Evolutionary conservation across 768 basidiomycete species (phyloP), one percentile per base, ranked within the genome.

Genomic region (Nidularia pulvinata): DNA sequence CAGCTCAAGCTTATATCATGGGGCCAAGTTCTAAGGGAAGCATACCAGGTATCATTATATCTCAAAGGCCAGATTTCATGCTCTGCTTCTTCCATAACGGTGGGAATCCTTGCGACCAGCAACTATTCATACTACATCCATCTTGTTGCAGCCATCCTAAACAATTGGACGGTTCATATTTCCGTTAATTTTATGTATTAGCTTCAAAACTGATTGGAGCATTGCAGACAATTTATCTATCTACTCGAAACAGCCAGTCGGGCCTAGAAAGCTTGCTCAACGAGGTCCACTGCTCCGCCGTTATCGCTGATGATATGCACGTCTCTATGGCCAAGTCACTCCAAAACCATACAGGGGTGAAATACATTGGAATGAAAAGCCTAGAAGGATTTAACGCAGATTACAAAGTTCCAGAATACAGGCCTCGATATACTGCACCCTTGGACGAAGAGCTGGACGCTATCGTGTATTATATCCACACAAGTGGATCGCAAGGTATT

Each of bases 401-500:
- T 4, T 14, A 43, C 14, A 33, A 53, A n/a, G 46, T 52, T 16
- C 55, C 55, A 14, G 5, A 14, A 13, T 51, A 51, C 14, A 45
- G 44, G 3, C 39, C 51, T 11, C 39, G 50, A 49, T 45, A 43
- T 22, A 37, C 9, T 32, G 2, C 54, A n/a, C 49, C 46, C 4
- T 42, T 50, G 16, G 19, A 33, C 7, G 49, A 55, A 37, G 50
- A 51, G 36, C 50, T 52, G 32, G 43, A 56, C 16, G 13, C 47
- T 19, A 33, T 48, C 25, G 34, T 51, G 3, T 14, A 49, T 11
- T 56, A 56, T 39, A 51, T 53, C 16, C 55, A 56, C n/a, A 56
- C 37, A 35, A 56, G 55, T 22, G 55, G 55, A 6, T 52, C 55
- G n/a, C 48, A 49, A 36, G 51, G 54, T 55, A 33, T 10, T 7